These are phyloP conservation scores for Nosema muscidifuracis DNA, from an alignment of 371 early-diverging fungal genomes.

Conservation along the genomic window DNA sequence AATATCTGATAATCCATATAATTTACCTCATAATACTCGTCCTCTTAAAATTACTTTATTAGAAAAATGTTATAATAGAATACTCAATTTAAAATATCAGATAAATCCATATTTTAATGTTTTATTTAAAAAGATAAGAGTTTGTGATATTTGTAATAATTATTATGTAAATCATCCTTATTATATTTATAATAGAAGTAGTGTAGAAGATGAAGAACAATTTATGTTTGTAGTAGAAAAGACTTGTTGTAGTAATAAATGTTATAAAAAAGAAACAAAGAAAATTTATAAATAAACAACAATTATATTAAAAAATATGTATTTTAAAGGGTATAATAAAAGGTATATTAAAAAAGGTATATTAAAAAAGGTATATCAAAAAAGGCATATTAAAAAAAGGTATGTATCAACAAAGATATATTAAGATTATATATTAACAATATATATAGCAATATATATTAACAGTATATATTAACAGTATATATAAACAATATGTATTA, in stretches of 20 bases:
- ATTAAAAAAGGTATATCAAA: too few species aligned
- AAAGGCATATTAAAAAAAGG: background rate
- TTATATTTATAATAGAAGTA: conserved; percentile 29
- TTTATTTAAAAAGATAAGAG: conserved; percentile 33
- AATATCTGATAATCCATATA: conserved; percentile 55
- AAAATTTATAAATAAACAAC: conserved; percentile 20
- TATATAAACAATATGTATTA: too few species aligned
- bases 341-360: too few species aligned
- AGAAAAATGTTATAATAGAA: conserved; percentile 53
- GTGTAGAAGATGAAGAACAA: conserved; percentile 32
- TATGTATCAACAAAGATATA: background rate
- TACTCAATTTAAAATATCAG: conserved; percentile 31
- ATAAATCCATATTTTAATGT: conserved; percentile 38
- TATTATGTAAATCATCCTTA: conserved; percentile 54
- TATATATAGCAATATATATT: too few species aligned
- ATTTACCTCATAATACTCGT: conserved; percentile 18
- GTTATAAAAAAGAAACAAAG: conserved; percentile 28
- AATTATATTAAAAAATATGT: background rate
- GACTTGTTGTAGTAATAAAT: conserved; percentile 28
- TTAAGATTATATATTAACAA: background rate
- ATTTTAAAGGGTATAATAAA: too few species aligned
- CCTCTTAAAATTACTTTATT: conserved; percentile 31
- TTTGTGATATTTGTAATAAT: conserved; percentile 57
- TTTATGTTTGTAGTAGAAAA: conserved; percentile 50
- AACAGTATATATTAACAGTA: too few species aligned